phyloP scores from a whole-genome alignment of 306 rosid genomes.

The cucumber (Cucumis sativus) region Cucumber_9930_V3 NC_026656.2:11318501-11319000 shows the following conservation, averaged over 20 bases:
- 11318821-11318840: not conserved
- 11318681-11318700: not conserved
- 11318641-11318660: not conserved
- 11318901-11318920: not conserved
- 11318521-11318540: not conserved
- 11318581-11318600: not conserved
- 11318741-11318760: not conserved
- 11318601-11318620: not conserved
- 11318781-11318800: no score
- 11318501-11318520: not conserved
- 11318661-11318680: not conserved
- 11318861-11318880: not conserved
- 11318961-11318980: not conserved
- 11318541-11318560: not conserved
- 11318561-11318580: not conserved
- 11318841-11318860: not conserved
- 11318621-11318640: not conserved
- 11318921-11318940: not conserved
- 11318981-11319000: not conserved
- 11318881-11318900: not conserved
- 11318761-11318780: not conserved
- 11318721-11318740: not conserved
- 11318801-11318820: no score
- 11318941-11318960: not conserved
- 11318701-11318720: not conserved